These are phyloP conservation scores for Lactifluus rugatus DNA, from an alignment of 768 basidiomycete species.

Conservation along the genomic window DNA sequence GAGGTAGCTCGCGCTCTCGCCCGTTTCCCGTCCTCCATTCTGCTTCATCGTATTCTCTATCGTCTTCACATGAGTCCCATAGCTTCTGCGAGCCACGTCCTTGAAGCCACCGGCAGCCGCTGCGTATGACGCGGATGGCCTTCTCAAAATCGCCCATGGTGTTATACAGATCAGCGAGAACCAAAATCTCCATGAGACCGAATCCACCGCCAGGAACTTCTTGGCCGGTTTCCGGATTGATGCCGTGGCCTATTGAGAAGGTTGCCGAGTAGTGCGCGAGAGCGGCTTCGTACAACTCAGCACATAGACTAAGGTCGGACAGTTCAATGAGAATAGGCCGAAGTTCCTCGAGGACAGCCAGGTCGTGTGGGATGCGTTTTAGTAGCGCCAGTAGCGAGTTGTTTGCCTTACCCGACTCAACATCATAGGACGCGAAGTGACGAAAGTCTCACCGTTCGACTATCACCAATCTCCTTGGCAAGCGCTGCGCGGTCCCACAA, in stretches of 20 bases:
- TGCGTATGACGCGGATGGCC: slow-evolving; percentile 58
- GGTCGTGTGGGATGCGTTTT: slow-evolving; percentile 67
- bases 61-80: slow-evolving; percentile 80
- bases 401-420: slow-evolving; percentile 35
- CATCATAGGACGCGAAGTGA: not conserved
- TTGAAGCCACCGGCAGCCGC: slow-evolving; percentile 87
- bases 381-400: slow-evolving; percentile 62
- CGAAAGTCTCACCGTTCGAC: slow-evolving; percentile 43
- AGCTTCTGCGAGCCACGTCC: slow-evolving; percentile 59
- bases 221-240: slow-evolving; percentile 21
- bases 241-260: slow-evolving; percentile 42
- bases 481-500: slow-evolving; percentile 85
- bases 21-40: slow-evolving; percentile 25
- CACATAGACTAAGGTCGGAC: slow-evolving; percentile 54
- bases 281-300: slow-evolving; percentile 59
- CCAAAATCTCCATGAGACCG: slow-evolving; percentile 60
- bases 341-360: slow-evolving; percentile 69
- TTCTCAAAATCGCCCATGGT: slow-evolving; percentile 55
- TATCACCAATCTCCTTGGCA: slow-evolving; percentile 65
- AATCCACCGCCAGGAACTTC: slow-evolving; percentile 33
- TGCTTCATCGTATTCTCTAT: slow-evolving; percentile 72
- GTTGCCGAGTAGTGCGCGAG: slow-evolving; percentile 54
- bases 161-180: slow-evolving; percentile 79
- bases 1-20: slow-evolving; percentile 37
- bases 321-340: slow-evolving; percentile 69